Conservation (phyloP, 1,284 basidiomycete species). For the Pisolithus thermaeus region DNA sequence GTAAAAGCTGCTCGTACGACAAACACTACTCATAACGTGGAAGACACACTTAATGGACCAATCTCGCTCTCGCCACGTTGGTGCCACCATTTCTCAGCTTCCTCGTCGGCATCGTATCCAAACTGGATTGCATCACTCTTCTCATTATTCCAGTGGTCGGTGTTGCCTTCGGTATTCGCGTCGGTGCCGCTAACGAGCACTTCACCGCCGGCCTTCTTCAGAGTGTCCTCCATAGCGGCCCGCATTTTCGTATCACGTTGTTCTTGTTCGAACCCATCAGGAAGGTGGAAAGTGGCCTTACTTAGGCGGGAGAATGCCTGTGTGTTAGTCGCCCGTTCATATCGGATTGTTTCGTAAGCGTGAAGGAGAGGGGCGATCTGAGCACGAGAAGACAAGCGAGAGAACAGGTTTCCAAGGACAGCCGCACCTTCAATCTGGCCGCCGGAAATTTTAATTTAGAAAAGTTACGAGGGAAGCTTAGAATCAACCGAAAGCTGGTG, state of each 20-base stretch:
- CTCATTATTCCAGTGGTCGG: conserved; percentile 48
- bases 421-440: conserved; percentile 56
- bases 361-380: conserved; percentile 44
- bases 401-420: conserved; percentile 55
- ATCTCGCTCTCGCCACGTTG: conserved; percentile 16
- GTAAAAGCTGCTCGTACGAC: no score
- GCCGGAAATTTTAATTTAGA: not conserved
- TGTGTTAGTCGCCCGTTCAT: conserved; percentile 40
- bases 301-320: conserved; percentile 45
- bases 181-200: not conserved
- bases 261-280: conserved; percentile 49
- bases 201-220: conserved; percentile 20
- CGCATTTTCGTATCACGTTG: conserved; percentile 49
- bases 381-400: conserved; percentile 34
- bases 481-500: no score
- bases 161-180: conserved; percentile 27
- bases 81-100: conserved; percentile 44
- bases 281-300: conserved; percentile 48
- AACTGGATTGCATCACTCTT: conserved; percentile 40
- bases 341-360: conserved; percentile 50
- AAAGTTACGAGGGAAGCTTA: not conserved
- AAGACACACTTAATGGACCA: not conserved
- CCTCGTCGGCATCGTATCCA: conserved; percentile 46
- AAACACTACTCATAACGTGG: conserved; percentile 3
- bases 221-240: conserved; percentile 38